These are phyloP conservation scores for Grosmannia huntii DNA, from an alignment of 2,329 filamentous ascomycete genomes.

Conservation along the genomic window DNA sequence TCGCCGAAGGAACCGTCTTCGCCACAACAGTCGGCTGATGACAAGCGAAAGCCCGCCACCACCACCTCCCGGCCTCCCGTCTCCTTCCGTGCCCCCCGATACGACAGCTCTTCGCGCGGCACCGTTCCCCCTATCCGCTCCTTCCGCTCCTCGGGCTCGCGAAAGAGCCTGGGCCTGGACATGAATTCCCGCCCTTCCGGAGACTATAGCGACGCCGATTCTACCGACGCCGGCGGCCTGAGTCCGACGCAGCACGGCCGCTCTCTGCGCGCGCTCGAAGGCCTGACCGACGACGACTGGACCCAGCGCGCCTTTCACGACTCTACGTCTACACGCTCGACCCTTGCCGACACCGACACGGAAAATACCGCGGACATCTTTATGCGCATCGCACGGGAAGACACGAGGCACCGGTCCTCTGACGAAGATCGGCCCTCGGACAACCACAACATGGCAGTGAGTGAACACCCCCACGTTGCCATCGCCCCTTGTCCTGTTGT, in stretches of 20 bases:
- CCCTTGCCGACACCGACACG: constrained; percentile 18
- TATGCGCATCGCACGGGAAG: constrained; percentile 44
- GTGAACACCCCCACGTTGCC: constrained; percentile 16
- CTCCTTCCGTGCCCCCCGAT: constrained; percentile 33
- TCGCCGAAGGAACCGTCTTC: background rate
- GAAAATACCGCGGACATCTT: constrained; percentile 48
- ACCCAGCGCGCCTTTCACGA: background rate
- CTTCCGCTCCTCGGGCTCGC: constrained; percentile 44
- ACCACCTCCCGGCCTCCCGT: constrained; percentile 31
- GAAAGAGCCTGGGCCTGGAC: constrained; percentile 40
- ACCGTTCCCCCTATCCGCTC: constrained; percentile 40
- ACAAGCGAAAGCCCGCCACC: constrained; percentile 25
- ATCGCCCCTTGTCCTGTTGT: background rate
- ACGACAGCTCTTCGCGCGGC: constrained; percentile 17
- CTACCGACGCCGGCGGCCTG: background rate
- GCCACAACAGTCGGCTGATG: constrained; percentile 29
- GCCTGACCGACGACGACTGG: constrained; percentile 19
- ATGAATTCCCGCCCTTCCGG: constrained; percentile 33
- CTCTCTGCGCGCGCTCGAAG: constrained; percentile 39
- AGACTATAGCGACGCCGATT: constrained; percentile 26
- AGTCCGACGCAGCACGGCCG: constrained; percentile 35
- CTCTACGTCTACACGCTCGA: constrained; percentile 12
- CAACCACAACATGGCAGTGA: constrained; percentile 32
- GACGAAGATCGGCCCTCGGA: constrained; percentile 22
- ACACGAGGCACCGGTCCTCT: constrained; percentile 25